Percentiles rank a stretch among this genome's conserved stretches.
These are phyloP conservation scores for Flaveria robusta DNA, from an alignment of 129 eudicot species.

Conservation along the genomic window DNA sequence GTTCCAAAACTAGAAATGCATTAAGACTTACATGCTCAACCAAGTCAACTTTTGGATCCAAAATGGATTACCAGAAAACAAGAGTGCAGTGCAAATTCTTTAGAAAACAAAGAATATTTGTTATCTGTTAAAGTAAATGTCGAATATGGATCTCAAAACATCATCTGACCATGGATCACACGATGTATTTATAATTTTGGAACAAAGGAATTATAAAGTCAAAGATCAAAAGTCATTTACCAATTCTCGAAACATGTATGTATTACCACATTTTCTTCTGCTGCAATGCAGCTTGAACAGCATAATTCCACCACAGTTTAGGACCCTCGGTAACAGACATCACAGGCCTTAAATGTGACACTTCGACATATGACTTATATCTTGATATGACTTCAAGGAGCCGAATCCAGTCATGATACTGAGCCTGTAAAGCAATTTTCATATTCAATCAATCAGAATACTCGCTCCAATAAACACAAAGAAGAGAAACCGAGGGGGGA, in stretches of 20 bases:
- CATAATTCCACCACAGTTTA: constrained; percentile 90
- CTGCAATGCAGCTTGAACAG: constrained; percentile 85
- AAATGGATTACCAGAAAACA: constrained; percentile 23
- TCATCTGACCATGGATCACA: constrained; percentile 3
- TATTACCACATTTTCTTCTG: constrained; percentile 86
- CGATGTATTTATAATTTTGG: constrained; percentile 10
- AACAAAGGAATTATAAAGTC: not conserved
- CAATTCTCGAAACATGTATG: constrained; percentile 10
- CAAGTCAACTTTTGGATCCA: constrained; percentile 23
- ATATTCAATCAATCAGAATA: constrained; percentile 18
- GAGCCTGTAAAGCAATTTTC: constrained; percentile 59
- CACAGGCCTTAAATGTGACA: constrained; percentile 89
- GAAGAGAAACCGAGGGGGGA: not conserved
- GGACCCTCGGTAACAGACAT: constrained; percentile 67
- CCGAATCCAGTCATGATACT: constrained; percentile 97
- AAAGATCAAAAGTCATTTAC: constrained; percentile 20
- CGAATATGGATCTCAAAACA: constrained; percentile 7
- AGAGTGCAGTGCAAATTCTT: not conserved
- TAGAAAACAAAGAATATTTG: not conserved
- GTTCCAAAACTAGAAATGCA: constrained; percentile 24
- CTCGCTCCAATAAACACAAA: not conserved
- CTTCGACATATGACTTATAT: constrained; percentile 72
- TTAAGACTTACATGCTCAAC: constrained; percentile 21
- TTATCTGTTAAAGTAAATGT: not conserved
- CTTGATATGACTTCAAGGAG: constrained; percentile 86